Evolutionary conservation across 441 rosid genomes (phyloP).

Genomic region (Gossypium gossypioides): DNA sequence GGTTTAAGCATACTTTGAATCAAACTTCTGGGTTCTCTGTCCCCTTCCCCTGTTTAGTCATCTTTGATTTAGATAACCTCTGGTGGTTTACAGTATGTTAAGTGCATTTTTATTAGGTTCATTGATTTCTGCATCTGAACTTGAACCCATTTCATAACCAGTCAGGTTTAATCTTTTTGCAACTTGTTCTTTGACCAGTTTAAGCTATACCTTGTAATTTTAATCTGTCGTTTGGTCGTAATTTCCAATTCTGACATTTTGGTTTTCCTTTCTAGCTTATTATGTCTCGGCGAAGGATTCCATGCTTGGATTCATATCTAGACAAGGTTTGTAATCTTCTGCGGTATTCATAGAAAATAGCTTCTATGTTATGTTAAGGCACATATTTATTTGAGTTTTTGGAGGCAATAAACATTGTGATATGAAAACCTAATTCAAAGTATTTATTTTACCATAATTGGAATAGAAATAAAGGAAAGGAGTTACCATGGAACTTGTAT

Average conservation of each 20-base stretch:
- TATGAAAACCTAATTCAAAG: not conserved
- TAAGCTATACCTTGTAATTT: not conserved
- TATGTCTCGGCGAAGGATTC: conserved; percentile 90
- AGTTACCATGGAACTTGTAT: not conserved
- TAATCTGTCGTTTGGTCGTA: not conserved
- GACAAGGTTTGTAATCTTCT: conserved; percentile 62
- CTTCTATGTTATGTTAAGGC: not conserved
- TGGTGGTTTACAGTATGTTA: not conserved
- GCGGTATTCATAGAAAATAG: not conserved
- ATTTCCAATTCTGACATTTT: not conserved
- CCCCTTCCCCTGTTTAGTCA: not conserved
- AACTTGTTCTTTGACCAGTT: not conserved
- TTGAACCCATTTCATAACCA: not conserved
- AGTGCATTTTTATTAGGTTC: conserved; percentile 3
- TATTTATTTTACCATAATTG: not conserved
- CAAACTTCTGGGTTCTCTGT: not conserved
- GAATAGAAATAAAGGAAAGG: not conserved
- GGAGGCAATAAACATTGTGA: not conserved
- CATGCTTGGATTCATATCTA: conserved; percentile 94
- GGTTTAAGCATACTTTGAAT: not conserved
- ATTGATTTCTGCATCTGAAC: not conserved
- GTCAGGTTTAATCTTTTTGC: not conserved
- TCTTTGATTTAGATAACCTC: not conserved
- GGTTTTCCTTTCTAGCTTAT: conserved; percentile 47
- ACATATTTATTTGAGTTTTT: not conserved